Percentiles rank a stretch among this genome's conserved stretches.
These are phyloP conservation scores for Penicillium paxilli DNA, from an alignment of 495 filamentous ascomycete species.

Conservation along the genomic window DNA sequence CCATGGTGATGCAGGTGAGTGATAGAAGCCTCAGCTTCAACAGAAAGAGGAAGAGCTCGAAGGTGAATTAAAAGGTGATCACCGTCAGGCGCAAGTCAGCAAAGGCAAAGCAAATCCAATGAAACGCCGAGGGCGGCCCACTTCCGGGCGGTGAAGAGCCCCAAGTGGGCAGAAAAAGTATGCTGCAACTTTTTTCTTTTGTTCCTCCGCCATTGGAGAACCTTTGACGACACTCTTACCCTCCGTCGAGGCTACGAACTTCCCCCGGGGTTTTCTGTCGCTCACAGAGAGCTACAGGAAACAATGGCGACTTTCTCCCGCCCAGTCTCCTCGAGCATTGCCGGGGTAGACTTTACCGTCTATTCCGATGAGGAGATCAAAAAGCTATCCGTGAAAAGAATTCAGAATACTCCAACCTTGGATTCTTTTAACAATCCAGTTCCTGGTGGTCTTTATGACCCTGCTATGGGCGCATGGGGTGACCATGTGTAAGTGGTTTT, in stretches of 20 bases:
- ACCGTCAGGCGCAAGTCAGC: not conserved
- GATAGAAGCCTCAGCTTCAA: no score
- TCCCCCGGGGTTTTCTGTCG: slow-evolving; percentile 42
- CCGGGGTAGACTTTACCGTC: slow-evolving; percentile 85
- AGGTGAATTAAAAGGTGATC: not conserved
- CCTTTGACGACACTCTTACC: slow-evolving; percentile 21
- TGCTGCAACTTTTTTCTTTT: slow-evolving; percentile 22
- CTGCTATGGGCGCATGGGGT: slow-evolving; percentile 87
- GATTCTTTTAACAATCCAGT: slow-evolving; percentile 82
- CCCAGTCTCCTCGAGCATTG: slow-evolving; percentile 80
- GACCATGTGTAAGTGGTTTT: slow-evolving; percentile 67
- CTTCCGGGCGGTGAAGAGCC: slow-evolving; percentile 21
- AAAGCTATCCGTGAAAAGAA: slow-evolving; percentile 85
- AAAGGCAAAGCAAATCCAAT: not conserved
- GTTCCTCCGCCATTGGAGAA: slow-evolving; percentile 22
- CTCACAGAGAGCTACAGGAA: slow-evolving; percentile 44
- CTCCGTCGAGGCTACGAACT: no score
- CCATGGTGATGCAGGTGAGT: slow-evolving; percentile 51
- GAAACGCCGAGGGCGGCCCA: not conserved
- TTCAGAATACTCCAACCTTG: slow-evolving; percentile 86
- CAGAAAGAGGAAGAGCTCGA: not conserved
- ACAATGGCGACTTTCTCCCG: slow-evolving; percentile 78
- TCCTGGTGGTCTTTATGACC: slow-evolving; percentile 88
- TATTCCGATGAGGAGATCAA: slow-evolving; percentile 80
- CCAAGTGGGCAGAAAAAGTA: slow-evolving; percentile 33